A percentile compares a stretch with the other conserved stretches of the same genome.
These are phyloP conservation scores for Macrocybe gigantea DNA, from an alignment of 768 basidiomycete genomes.

Conservation along the genomic window DNA sequence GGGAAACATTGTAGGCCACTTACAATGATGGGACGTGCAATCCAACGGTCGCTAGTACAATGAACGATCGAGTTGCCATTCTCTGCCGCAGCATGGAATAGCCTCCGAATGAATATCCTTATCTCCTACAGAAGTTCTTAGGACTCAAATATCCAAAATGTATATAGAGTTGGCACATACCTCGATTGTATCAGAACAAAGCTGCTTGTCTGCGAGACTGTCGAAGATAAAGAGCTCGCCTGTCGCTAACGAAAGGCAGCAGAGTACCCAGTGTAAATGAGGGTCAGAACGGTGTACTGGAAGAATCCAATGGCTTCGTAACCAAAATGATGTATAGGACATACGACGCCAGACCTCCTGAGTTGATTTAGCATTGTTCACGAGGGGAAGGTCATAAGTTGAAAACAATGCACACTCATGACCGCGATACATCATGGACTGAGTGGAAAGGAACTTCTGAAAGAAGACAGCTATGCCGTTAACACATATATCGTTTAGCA, in stretches of 20 bases:
- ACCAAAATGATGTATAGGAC: background rate
- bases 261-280: conserved; percentile 27
- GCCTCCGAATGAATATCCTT: conserved; percentile 3
- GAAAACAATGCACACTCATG: conserved; percentile 9
- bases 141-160: background rate
- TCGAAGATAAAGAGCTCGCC: conserved; percentile 22
- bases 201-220: conserved; percentile 14
- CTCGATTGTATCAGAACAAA: conserved; percentile 8
- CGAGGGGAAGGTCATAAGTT: conserved; percentile 13
- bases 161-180: conserved; percentile 1
- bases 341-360: conserved; percentile 17
- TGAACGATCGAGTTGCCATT: conserved; percentile 4
- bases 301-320: conserved; percentile 33
- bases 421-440: background rate
- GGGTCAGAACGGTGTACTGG: conserved; percentile 23
- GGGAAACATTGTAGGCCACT: background rate
- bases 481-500: conserved; percentile 19
- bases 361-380: conserved; percentile 8
- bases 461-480: conserved; percentile 18
- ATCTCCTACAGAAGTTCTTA: conserved; percentile 4
- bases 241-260: conserved; percentile 8
- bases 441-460: conserved; percentile 1
- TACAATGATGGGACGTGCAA: conserved; percentile 3
- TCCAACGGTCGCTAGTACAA: conserved; percentile 7
- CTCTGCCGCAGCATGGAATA: conserved; percentile 6